Conservation (phyloP, 176 grass and related monocot genomes). For the Oryza glaberrima region DNA sequence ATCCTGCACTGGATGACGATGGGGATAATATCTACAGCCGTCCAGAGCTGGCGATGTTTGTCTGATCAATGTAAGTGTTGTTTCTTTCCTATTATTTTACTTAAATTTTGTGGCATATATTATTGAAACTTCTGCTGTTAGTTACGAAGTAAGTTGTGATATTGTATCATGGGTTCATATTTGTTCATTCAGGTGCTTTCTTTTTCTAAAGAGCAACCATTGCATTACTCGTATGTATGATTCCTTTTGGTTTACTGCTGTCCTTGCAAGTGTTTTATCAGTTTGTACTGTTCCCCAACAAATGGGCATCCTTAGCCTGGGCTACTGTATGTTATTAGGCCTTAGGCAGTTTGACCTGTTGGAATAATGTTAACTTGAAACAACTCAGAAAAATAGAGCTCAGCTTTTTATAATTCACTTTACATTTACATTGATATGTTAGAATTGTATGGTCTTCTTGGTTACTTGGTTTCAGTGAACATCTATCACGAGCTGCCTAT, state of each 20-base stretch:
- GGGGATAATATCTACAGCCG: conserved; percentile 64
- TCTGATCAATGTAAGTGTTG: conserved; percentile 69
- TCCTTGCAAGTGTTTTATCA: not conserved
- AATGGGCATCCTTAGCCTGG: not conserved
- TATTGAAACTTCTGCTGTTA: conserved; percentile 3
- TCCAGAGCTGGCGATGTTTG: conserved; percentile 79
- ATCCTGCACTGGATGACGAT: conserved; percentile 71
- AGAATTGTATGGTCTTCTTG: not conserved
- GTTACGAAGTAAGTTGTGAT: conserved; percentile 20
- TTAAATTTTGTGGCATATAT: not conserved
- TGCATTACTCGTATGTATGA: not conserved
- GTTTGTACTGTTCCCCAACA: not conserved
- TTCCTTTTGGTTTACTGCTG: not conserved
- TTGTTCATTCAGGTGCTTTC: not conserved
- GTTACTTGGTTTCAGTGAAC: not conserved
- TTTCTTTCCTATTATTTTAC: conserved; percentile 18
- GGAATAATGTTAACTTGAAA: conserved; percentile 8
- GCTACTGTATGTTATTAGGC: not conserved
- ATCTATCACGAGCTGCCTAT: not conserved
- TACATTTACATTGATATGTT: not conserved
- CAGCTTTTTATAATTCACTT: not conserved
- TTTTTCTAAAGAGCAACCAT: not conserved
- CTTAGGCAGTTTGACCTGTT: not conserved
- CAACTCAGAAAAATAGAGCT: not conserved
- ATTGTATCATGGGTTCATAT: not conserved